Percentiles rank a stretch among this genome's conserved stretches.
These are phyloP conservation scores for Taphrina sp. DNA, from an alignment of 1,139 yeast species.

Conservation along the genomic window DNA sequence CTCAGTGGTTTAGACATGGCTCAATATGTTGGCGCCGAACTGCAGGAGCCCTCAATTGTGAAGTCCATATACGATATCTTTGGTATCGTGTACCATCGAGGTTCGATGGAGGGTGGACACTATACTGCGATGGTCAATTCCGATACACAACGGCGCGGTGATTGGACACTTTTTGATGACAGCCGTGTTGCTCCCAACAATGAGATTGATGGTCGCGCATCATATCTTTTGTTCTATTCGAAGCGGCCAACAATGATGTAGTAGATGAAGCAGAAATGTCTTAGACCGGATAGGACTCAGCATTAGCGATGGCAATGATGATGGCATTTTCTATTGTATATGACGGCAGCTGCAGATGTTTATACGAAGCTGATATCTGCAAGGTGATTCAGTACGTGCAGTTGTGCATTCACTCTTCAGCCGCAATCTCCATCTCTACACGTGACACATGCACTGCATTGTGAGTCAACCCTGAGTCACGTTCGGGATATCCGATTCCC, in stretches of 20 bases:
- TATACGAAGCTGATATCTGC: no score
- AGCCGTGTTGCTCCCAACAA: constrained; percentile 48
- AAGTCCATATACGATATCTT: constrained; percentile 66
- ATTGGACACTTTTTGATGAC: constrained; percentile 81
- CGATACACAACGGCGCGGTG: constrained; percentile 48
- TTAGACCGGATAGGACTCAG: no score
- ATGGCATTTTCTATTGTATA: no score
- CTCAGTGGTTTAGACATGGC: constrained; percentile 63
- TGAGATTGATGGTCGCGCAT: constrained; percentile 26
- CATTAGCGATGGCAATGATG: no score
- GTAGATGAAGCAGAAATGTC: no score
- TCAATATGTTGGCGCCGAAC: constrained; percentile 57
- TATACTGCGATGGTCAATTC: constrained; percentile 82
- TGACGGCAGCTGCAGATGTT: no score
- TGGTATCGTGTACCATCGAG: constrained; percentile 87
- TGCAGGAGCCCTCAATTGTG: background rate
- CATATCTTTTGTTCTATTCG: constrained; percentile 20
- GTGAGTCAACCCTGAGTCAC: no score
- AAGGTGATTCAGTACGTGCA: no score
- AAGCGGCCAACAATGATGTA: constrained; percentile 12
- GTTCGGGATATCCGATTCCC: no score
- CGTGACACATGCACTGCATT: no score
- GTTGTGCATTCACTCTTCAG: no score
- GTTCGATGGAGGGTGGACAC: constrained; percentile 82
- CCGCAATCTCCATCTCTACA: no score